Base-by-base conservation (phyloP, 805 yeast genomes). In the Sugiyamaella mastotermitis region DNA sequence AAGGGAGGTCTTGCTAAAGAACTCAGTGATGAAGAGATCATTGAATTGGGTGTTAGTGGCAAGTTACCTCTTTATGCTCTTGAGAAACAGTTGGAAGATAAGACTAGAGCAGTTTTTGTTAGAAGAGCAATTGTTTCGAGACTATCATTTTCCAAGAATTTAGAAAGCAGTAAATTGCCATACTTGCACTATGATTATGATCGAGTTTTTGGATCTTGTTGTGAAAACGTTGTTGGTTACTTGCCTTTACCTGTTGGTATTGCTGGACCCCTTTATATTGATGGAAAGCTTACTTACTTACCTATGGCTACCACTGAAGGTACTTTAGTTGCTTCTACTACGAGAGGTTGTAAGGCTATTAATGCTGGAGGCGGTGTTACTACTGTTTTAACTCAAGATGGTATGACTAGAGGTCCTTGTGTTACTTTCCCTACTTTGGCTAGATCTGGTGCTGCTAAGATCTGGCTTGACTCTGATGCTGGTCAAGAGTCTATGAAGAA, bases 251-350 rank as follows among this genome's bases (percentile, higher is more conserved):
- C 99, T 5, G 86, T 92, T 40, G 99, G 99, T 61, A 80, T 92
- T 57, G 97, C 97, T 19, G 99, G 99, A 38, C 99, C 99, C 7
- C 64, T 92, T 59, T 70, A 85, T 39, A 84, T 92, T 53, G 97
- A 92, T 61, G 94, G 90, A 36, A 77, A 72, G 48, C 78, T 94
- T 33, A 82, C 73, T 60, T 95, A 87, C 62, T 80, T 92, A 50
- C 99, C 99, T 27, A 86, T 92, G 95, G 99, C 99, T 19, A 92
- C 99, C 13, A 92, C 98, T 24, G 99, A 92, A 67, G 99, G 99
- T 37, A 94, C 97, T 65, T 71, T 92, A 42, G 97, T 92, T 49
- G 99, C 99, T 3, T 87, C 97, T 14, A 82, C 98, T 10, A 90
- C 86, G 95, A 83, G 99, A 64, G 99, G 99, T 49, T 92, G 97